A percentile compares a stretch with the other conserved stretches of the same genome.
Evolutionary conservation across 257 asterid genomes (phyloP).

Genomic region (Lantana camara): DNA sequence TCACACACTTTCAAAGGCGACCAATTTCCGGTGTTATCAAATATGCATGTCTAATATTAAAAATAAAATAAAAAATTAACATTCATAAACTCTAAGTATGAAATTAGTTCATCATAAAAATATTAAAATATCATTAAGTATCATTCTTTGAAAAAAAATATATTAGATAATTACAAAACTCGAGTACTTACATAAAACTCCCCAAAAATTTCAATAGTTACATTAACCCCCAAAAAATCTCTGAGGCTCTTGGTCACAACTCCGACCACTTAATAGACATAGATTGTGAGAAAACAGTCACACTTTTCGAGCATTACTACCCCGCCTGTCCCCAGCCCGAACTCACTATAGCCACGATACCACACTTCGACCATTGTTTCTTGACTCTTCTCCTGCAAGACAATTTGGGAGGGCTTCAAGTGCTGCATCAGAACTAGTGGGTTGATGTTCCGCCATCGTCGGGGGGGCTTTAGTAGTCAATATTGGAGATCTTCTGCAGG

Average conservation of each 20-base stretch:
- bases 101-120: too few species aligned
- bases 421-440: conserved; percentile 18
- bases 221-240: too few species aligned
- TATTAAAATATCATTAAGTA: too few species aligned
- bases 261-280: conserved; percentile 25
- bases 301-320: conserved; percentile 18
- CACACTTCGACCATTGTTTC: conserved; percentile 26
- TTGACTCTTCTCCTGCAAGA: conserved; percentile 30
- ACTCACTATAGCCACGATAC: conserved; percentile 23
- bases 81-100: too few species aligned
- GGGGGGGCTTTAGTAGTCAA: conserved; percentile 31
- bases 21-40: too few species aligned
- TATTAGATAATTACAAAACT: too few species aligned
- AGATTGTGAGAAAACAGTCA: conserved; percentile 16
- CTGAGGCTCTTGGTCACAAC: conserved; percentile 21
- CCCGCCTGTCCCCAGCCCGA: conserved; percentile 34
- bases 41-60: too few species aligned
- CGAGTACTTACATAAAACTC: too few species aligned
- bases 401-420: conserved; percentile 26
- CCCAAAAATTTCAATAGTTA: too few species aligned
- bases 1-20: too few species aligned
- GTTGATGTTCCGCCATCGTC: conserved; percentile 21
- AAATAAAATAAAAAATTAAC: too few species aligned
- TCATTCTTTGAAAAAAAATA: too few species aligned
- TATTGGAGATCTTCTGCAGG: conserved; percentile 29